phyloP scores from a whole-genome alignment of 2,329 filamentous ascomycete species.

The Mariannaea sp. region DNA sequence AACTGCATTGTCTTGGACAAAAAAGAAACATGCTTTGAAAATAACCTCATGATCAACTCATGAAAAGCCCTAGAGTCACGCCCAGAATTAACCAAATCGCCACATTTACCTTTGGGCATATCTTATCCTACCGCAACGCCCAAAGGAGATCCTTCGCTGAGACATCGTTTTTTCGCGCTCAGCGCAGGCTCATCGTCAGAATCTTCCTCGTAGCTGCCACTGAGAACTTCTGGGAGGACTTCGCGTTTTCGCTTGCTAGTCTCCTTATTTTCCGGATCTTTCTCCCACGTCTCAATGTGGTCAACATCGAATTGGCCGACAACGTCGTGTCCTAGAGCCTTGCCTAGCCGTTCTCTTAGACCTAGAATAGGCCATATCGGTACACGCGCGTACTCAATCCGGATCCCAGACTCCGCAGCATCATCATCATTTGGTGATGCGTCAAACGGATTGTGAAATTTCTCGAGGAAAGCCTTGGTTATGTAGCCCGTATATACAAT shows the following conservation, averaged over 20 bases:
- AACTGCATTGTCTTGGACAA: background rate
- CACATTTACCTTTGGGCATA: background rate
- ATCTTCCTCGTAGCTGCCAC: constrained; percentile 49
- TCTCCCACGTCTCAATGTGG: constrained; percentile 53
- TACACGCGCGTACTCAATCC: constrained; percentile 54
- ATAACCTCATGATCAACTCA: constrained; percentile 19
- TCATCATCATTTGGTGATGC: constrained; percentile 39
- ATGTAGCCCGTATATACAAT: constrained; percentile 58
- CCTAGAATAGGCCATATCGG: constrained; percentile 61
- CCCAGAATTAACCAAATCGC: constrained; percentile 1
- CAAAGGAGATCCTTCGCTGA: constrained; percentile 38
- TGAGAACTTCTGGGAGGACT: constrained; percentile 45
- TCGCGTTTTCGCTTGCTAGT: constrained; percentile 43
- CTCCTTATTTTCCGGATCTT: constrained; percentile 43
- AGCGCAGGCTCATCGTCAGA: constrained; percentile 41
- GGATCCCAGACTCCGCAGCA: constrained; percentile 44
- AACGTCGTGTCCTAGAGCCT: constrained; percentile 56
- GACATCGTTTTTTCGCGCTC: constrained; percentile 42
- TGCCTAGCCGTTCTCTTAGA: constrained; percentile 59
- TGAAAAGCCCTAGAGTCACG: constrained; percentile 2
- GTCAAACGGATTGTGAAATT: constrained; percentile 55
- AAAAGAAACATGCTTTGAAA: constrained; percentile 2
- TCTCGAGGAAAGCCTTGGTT: constrained; percentile 53
- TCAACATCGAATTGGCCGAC: constrained; percentile 49
- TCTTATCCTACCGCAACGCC: constrained; percentile 39